Evolutionary conservation across 345 rosid genomes (phyloP), one percentile per base, ranked within the genome.

Genomic region (Euphorbia peplus): DNA sequence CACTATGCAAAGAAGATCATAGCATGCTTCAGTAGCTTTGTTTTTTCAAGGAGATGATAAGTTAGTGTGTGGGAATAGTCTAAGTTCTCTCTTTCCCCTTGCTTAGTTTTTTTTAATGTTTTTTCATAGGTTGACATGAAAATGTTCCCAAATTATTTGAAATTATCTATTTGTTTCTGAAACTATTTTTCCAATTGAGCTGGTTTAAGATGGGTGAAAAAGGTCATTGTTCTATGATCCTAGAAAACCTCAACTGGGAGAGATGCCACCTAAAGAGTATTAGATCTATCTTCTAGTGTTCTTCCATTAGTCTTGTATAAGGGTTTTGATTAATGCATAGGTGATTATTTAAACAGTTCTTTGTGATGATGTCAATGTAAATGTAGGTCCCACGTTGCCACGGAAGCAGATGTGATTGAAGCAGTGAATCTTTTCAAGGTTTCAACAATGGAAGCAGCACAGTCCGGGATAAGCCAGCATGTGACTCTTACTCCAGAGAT

Each of bases 381-480:
- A 57, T 47, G 63, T 61, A 89, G 97, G 84, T 91, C 96, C 60
- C 90, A 89, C 57, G 80, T 88, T 63, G 98, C 99, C 28, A 88
- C 90, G 22, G 93, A 86, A 82, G 80, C 84, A 41, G 91, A 95
- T 60, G 99, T 95, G 68, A 78, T 81, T 64, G 92, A 90, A 80
- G 99, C 98, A 69, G 84, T 87, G 60, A 90, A 90, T 42, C 96
- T 91, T 74, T 91, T 90, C 72, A 90, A 85, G 70, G 88, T 90
- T 64, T 87, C 99, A 69, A 91, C 99, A n/a, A 85, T 95, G 85
- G 99, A 95, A 77, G 98, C 98, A 14, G 98, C 98, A 65, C 82
- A 91, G 13, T 95, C 97, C 53, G 98, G 99, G 72, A 90, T 95
- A 72, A 91, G 87, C 78, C 96, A 90, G 75, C 95, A 88, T 77